These are phyloP conservation scores for Boletus barrowsii DNA, from an alignment of 768 basidiomycete genomes.

Conservation along the genomic window DNA sequence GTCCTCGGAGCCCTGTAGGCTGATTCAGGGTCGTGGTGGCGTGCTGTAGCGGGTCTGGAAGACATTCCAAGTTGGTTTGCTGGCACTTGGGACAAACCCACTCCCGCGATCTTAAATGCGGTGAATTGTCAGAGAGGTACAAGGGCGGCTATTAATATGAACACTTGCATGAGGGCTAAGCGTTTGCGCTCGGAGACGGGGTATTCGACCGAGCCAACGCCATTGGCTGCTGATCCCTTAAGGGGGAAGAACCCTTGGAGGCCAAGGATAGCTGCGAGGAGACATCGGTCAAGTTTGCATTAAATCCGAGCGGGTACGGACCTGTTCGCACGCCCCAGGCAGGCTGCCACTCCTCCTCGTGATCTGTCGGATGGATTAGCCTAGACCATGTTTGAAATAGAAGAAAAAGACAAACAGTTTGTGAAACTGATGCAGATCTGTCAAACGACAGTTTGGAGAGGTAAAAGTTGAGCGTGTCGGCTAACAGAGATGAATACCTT, in stretches of 20 bases:
- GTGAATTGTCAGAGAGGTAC: constrained; percentile 9
- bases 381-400: constrained; percentile 27
- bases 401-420: constrained; percentile 57
- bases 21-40: constrained; percentile 15
- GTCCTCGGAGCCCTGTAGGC: constrained; percentile 22
- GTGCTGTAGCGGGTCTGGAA: constrained; percentile 58
- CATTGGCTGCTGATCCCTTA: constrained; percentile 82
- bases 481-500: constrained; percentile 55
- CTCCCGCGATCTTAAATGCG: constrained; percentile 59
- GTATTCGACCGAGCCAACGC: constrained; percentile 85
- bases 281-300: constrained; percentile 13
- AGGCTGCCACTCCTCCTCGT: constrained; percentile 97
- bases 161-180: constrained; percentile 67
- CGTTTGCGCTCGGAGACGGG: constrained; percentile 73
- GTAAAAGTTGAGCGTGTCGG: constrained; percentile 14
- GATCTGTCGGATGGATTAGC: constrained; percentile 51
- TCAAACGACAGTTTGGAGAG: constrained; percentile 3
- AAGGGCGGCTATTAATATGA: constrained; percentile 10
- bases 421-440: constrained; percentile 94
- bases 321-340: constrained; percentile 98
- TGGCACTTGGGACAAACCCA: constrained; percentile 80
- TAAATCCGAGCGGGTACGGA: constrained; percentile 31
- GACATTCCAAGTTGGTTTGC: constrained; percentile 59
- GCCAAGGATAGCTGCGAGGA: constrained; percentile 69
- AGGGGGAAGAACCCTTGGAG: constrained; percentile 88